Evolutionary conservation across 1,284 basidiomycete species (phyloP), one percentile per base, ranked within the genome.

Genomic region (Abortiporus biennis): DNA sequence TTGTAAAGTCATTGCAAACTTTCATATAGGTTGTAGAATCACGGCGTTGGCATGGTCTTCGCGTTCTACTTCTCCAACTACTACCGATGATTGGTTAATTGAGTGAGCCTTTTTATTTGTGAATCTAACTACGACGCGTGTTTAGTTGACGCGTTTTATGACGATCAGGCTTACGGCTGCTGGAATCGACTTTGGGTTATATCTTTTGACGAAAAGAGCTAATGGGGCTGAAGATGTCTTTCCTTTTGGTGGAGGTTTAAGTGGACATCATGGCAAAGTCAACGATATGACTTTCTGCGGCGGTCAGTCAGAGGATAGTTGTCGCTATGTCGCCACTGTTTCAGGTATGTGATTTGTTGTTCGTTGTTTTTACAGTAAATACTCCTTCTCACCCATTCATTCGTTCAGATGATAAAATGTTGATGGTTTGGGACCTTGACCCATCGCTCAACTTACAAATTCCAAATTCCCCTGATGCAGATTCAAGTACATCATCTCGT

Each of bases 391-490:
- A 27, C 16, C 22, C 30, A 37, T 22, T 45, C 41, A 40, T 21
- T 33, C 17, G 17, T 24, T 25, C 47, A 87, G 85, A 87, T 51
- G 85, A 89, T 62, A 84, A 78, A 55, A 82, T 81, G 70, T 69
- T 89, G 36, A 82, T 89, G 75, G 76, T 90, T 12, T 90, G 86
- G 86, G 84, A 90, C 58, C 71, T 90, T 15, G 66, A 75, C 53
- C 82, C 84, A 2, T 56, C 64, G 19, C 43, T 70, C 39, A 63
- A 75, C 44, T 63, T 72, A 29, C 55, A 64, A 21, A 44, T 64
- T 57, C 44, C 64, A 59, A 45, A 54, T 46, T 40, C 52, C 34
- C 17, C 49, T 48, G 9, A 55, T 57, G 23, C 53, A 55, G 38
- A 53, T 54, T 20, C 46, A 36, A 27, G 36, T 35, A 33, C 47